Base-by-base conservation (phyloP, 2,329 filamentous ascomycete genomes). In the Hypoxylon sp. region DNA sequence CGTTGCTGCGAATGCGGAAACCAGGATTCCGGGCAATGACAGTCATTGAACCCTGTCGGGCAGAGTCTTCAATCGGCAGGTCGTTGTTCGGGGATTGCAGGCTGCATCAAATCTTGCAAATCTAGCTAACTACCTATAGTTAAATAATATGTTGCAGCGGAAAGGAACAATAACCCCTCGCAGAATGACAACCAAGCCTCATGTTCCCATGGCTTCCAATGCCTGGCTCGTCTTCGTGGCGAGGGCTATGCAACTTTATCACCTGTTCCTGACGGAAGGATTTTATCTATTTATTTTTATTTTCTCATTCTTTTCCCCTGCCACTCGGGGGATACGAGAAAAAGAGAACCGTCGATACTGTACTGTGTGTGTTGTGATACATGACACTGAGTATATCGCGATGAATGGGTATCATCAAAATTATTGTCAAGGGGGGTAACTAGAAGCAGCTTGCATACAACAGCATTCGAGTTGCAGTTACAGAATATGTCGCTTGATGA, bases 11-110 rank as follows among this genome's bases (percentile, higher is more conserved):
- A 69, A 60, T 46, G 50, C 70, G 63, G 64, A 68, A 71, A 59
- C 61, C 68, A 67, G 71, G 70, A 61, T 70, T 61, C 61, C 60
- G 61, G 53, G 70, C 51, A 55, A 63, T 56, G 29, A 61, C 41
- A 61, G 52, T 45, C 57, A 34, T 61, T 48, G 48, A 69, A 68
- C 63, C 65, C 57, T 70, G 61, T 56, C 61, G 57, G 61, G 48
- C n/a, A 63, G 55, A 59, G 52, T 69, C 68, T 72, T 67, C 67
- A 71, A 73, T 65, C 61, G 68, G 69, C 65, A 71, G 70, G 71
- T 71, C 64, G 63, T 67, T 55, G 57, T 57, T 56, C 53, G 56
- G 56, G 39, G 39, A 56, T 32, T 58, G 63, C 55, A 65, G 53
- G 34, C 52, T 71, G 68, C 54, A 65, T 69, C 51, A 55, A 64